Evolutionary conservation across 768 basidiomycete species (phyloP).

Genomic region (Rhizopogon rudus): DNA sequence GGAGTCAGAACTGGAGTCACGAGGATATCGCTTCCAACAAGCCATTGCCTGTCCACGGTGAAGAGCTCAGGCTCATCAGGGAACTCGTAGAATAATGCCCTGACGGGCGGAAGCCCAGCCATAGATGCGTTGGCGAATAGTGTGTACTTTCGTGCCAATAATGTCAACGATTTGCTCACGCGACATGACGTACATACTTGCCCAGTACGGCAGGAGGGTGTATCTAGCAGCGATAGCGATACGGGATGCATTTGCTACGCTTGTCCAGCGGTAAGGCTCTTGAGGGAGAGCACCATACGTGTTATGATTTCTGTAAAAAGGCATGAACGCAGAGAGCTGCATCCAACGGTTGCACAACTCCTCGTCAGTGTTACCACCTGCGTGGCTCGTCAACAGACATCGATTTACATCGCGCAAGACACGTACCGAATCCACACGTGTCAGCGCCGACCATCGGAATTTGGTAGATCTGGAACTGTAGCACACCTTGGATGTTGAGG

Average conservation of each 20-base stretch:
- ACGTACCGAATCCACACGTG: slow-evolving; percentile 34
- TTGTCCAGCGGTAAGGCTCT: slow-evolving; percentile 79
- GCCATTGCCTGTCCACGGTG: slow-evolving; percentile 60
- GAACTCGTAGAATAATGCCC: slow-evolving; percentile 77
- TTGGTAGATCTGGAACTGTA: slow-evolving; percentile 85
- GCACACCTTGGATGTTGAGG: slow-evolving; percentile 69
- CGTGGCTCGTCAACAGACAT: neutral
- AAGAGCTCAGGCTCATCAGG: slow-evolving; percentile 64
- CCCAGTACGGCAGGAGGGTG: slow-evolving; percentile 74
- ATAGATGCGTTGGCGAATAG: slow-evolving; percentile 66
- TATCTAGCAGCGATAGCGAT: slow-evolving; percentile 68
- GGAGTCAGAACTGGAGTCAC: slow-evolving; percentile 72
- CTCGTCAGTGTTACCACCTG: slow-evolving; percentile 62
- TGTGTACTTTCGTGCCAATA: slow-evolving; percentile 45
- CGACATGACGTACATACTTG: slow-evolving; percentile 24
- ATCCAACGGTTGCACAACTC: slow-evolving; percentile 84
- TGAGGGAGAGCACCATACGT: slow-evolving; percentile 58
- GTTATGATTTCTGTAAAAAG: slow-evolving; percentile 82
- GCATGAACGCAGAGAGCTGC: slow-evolving; percentile 75
- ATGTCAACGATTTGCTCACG: neutral
- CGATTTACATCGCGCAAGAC: neutral
- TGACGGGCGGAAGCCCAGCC: slow-evolving; percentile 62
- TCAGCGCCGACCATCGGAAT: slow-evolving; percentile 84
- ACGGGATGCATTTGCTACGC: slow-evolving; percentile 70
- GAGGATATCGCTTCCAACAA: slow-evolving; percentile 68